These are phyloP conservation scores for Vachellia collinsii DNA, from an alignment of 306 rosid genomes.

Conservation along the genomic window DNA sequence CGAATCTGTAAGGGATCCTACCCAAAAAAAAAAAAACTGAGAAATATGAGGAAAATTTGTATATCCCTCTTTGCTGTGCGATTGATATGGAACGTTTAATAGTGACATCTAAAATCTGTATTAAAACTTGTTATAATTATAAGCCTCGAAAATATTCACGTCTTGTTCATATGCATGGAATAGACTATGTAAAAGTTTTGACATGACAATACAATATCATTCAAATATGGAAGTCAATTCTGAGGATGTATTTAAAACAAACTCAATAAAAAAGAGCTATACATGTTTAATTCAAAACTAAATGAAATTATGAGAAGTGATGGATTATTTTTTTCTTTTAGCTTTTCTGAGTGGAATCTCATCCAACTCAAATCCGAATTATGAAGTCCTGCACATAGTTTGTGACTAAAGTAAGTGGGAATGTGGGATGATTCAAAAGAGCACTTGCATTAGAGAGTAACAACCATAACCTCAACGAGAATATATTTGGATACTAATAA, in stretches of 20 bases:
- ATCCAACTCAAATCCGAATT: neutral
- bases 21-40: neutral
- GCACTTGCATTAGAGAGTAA: neutral
- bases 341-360: neutral
- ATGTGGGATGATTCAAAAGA: neutral
- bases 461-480: neutral
- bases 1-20: neutral
- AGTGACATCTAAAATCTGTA: neutral
- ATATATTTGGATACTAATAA: neutral
- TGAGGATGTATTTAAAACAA: too few relatives aligned
- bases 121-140: neutral
- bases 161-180: too few relatives aligned
- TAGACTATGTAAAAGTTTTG: too few relatives aligned
- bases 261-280: too few relatives aligned
- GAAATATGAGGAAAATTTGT: neutral
- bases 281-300: too few relatives aligned
- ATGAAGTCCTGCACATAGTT: neutral
- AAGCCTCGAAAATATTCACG: neutral
- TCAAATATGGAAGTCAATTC: too few relatives aligned
- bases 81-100: neutral
- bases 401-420: neutral
- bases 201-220: too few relatives aligned
- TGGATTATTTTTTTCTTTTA: too few relatives aligned
- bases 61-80: neutral
- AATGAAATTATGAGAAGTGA: neutral